Evolutionary conservation across 2,329 filamentous ascomycete species (phyloP).

Genomic region (Monilinia vaccinii-corymbosi): DNA sequence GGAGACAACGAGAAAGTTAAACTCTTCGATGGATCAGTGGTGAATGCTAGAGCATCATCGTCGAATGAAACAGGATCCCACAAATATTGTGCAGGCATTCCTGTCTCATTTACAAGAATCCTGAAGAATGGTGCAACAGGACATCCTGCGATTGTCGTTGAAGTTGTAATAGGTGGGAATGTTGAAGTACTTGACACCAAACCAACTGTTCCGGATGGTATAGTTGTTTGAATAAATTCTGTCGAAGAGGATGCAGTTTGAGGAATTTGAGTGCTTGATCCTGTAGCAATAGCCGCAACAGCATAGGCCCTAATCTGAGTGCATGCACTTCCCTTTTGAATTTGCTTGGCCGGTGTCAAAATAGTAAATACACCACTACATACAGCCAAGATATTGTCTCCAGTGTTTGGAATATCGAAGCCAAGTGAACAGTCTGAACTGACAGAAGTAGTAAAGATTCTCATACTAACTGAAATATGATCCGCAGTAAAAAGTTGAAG

Average conservation of each 20-base stretch:
- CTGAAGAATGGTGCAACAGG: slow-evolving; percentile 14
- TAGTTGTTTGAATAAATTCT: neutral
- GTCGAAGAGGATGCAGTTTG: neutral
- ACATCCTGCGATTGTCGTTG: slow-evolving; percentile 5
- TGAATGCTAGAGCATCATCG: slow-evolving; percentile 15
- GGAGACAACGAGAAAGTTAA: slow-evolving; percentile 12
- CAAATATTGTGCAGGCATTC: slow-evolving; percentile 10
- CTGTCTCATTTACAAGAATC: slow-evolving; percentile 12
- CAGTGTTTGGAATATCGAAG: slow-evolving; percentile 2
- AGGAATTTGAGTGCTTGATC: neutral
- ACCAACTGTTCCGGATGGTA: neutral
- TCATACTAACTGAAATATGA: slow-evolving; percentile 11
- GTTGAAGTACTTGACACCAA: neutral
- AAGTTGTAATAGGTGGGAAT: slow-evolving; percentile 1
- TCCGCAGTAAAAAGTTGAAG: slow-evolving; percentile 12
- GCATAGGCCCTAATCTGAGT: slow-evolving; percentile 9
- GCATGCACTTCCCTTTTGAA: slow-evolving; percentile 6
- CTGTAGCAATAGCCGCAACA: neutral
- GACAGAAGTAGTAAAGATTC: slow-evolving; percentile 7
- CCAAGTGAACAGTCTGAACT: slow-evolving; percentile 6
- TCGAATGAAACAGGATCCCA: slow-evolving; percentile 13
- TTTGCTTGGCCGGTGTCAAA: slow-evolving; percentile 9
- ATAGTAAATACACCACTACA: slow-evolving; percentile 14
- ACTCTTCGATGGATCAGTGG: slow-evolving; percentile 5
- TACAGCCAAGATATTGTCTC: slow-evolving; percentile 7